These are phyloP conservation scores for Fusarium sp. DNA, from an alignment of 2,329 filamentous ascomycete species.

Conservation along the genomic window DNA sequence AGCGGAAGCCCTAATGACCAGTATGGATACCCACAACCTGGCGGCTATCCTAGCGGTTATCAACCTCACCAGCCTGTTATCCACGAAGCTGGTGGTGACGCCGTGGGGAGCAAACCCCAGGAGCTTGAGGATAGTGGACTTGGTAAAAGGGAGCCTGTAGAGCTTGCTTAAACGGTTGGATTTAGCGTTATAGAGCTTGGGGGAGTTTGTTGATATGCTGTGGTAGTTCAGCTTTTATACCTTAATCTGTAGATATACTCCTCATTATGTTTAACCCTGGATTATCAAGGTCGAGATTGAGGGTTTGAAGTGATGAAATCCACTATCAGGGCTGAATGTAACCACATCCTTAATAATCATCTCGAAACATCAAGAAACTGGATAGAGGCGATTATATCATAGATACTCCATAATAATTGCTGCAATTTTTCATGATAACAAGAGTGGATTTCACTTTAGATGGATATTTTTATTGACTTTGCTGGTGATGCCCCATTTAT, in stretches of 20 bases:
- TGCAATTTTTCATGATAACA: neutral
- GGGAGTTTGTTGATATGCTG: neutral
- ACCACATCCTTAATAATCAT: neutral
- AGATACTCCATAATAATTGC: conserved; percentile 5
- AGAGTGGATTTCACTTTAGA: neutral
- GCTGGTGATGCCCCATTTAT: conserved; percentile 14
- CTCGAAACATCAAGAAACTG: neutral
- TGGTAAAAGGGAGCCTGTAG: conserved; percentile 11
- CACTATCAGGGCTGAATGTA: conserved; percentile 18
- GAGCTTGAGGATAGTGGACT: conserved; percentile 8
- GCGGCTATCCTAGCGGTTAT: neutral
- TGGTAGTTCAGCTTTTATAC: neutral
- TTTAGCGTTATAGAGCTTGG: neutral
- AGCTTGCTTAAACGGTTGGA: conserved; percentile 11
- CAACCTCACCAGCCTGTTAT: conserved; percentile 5
- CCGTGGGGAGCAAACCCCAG: conserved; percentile 14
- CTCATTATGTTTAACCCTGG: neutral
- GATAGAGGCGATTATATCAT: neutral
- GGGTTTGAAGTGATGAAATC: neutral
- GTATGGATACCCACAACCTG: neutral
- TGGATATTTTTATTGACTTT: neutral
- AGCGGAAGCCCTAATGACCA: neutral
- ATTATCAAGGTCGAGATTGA: neutral
- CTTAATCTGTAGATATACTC: neutral
- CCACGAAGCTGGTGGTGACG: conserved; percentile 23